These are phyloP conservation scores for Sporisorium sorghi DNA, from an alignment of 1,284 basidiomycete genomes.

Conservation along the genomic window DNA sequence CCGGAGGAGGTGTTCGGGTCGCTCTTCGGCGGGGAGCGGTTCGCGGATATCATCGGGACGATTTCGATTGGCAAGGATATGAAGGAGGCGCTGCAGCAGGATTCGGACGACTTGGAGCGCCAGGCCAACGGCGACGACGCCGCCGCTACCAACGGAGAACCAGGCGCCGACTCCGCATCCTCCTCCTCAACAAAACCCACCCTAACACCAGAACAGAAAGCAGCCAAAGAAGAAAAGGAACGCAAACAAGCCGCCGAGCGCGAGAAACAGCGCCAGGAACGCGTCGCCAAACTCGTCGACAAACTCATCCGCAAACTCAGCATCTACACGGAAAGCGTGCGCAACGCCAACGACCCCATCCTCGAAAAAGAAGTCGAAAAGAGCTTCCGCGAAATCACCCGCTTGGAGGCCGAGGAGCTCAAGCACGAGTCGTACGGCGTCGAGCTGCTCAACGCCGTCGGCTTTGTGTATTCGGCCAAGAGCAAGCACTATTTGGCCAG, in stretches of 20 bases:
- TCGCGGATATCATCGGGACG: slow-evolving; percentile 83
- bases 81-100: slow-evolving; percentile 96
- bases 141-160: neutral
- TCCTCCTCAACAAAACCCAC: slow-evolving; percentile 69
- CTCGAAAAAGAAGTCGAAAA: slow-evolving; percentile 73
- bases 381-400: slow-evolving; percentile 63
- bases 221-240: slow-evolving; percentile 80
- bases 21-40: slow-evolving; percentile 77
- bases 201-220: slow-evolving; percentile 84
- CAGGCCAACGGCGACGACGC: slow-evolving; percentile 49
- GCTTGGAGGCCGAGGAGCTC: slow-evolving; percentile 68
- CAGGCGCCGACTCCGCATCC: neutral
- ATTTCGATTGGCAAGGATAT: slow-evolving; percentile 91
- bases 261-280: slow-evolving; percentile 80
- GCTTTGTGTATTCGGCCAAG: slow-evolving; percentile 81
- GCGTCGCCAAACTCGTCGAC: slow-evolving; percentile 84
- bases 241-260: slow-evolving; percentile 77
- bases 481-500: slow-evolving; percentile 65
- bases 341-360: slow-evolving; percentile 76
- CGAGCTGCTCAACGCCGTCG: slow-evolving; percentile 90
- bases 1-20: slow-evolving; percentile 84
- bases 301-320: slow-evolving; percentile 87
- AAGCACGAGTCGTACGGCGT: slow-evolving; percentile 89
- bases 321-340: slow-evolving; percentile 91
- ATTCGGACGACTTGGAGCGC: slow-evolving; percentile 75